Conservation (phyloP, 2,329 filamentous ascomycete species). For the Balansia obtecta region DNA sequence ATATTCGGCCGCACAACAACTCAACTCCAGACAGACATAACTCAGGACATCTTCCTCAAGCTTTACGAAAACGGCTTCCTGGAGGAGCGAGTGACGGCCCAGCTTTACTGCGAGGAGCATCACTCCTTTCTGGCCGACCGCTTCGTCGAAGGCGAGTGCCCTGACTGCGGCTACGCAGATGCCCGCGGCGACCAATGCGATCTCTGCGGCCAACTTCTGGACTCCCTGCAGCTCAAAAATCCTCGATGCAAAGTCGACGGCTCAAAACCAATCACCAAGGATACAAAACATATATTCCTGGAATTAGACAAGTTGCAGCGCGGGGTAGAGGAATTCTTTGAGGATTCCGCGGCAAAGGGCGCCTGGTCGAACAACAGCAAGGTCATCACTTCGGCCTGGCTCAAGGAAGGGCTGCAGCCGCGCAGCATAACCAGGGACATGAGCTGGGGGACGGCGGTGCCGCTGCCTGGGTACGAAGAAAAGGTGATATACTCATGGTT, state of each 20-base stretch:
- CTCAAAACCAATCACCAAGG: constrained; percentile 56
- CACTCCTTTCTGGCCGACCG: constrained; percentile 60
- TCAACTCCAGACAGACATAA: constrained; percentile 68
- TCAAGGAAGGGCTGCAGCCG: constrained; percentile 63
- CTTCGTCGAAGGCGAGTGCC: constrained; percentile 61
- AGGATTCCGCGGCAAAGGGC: constrained; percentile 55
- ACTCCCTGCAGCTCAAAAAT: constrained; percentile 57
- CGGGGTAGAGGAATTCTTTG: constrained; percentile 59
- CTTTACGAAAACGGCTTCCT: constrained; percentile 71
- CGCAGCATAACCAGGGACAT: constrained; percentile 77
- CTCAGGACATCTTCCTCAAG: constrained; percentile 70
- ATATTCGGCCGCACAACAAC: constrained; percentile 82
- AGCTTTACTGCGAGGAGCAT: constrained; percentile 71
- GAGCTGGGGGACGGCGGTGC: constrained; percentile 56
- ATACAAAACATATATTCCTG: constrained; percentile 79
- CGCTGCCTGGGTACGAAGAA: constrained; percentile 32
- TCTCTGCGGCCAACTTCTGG: constrained; percentile 53
- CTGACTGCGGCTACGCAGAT: constrained; percentile 51
- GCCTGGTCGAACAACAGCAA: constrained; percentile 58
- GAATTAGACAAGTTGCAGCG: constrained; percentile 64
- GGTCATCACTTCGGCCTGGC: constrained; percentile 59
- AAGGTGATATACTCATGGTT: constrained; percentile 78
- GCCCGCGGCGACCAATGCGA: constrained; percentile 57
- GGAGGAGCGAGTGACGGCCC: constrained; percentile 64
- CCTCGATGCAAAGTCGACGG: constrained; percentile 77